Evolutionary conservation across 2,329 filamentous ascomycete species (phyloP), one percentile per base, ranked within the genome.

Genomic region (Arthroderma sp.): DNA sequence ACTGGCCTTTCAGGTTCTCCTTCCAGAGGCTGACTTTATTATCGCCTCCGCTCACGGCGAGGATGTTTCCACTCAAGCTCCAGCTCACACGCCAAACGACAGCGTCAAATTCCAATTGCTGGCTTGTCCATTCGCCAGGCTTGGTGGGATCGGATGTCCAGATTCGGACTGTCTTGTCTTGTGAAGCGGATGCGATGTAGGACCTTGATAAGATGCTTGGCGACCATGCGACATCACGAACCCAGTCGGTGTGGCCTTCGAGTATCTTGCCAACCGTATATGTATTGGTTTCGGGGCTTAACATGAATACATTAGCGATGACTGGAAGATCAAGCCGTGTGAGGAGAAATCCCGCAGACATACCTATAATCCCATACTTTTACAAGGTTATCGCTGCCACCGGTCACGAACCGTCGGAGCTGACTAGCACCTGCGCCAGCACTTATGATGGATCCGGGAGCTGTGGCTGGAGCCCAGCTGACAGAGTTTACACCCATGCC

Each of bases 1-100:
- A 98, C 61, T 94, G 86, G 45, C 91, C 91, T 62, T 83, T 84
- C 56, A 98, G 71, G 63, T 94, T 94, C 75, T 98, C 91, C 75
- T 96, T 98, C 89, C 89, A 98, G 64, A 98, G 67, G 44, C 83
- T 93, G 45, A 98, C 88, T 69, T 93, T 88, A 73, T 98, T 98
- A 68, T 98, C 89, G 28, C 83, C 86, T 34, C 86, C 86, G 60
- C 84, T 91, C 50, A 95, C 86, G 6, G 91, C 91, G 56, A 98
- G 73, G 15, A 96, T 88, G 62, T 98, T 98, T 43, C 91, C 91
- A 64, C 86, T 94, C 60, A 96, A 72, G 56, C 87, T 94, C 91
- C 91, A 98, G 73, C 86, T 95, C 38, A 95, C 91, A 45, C 91
- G 80, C 91, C 91, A 98, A 48, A 94, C 77, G 39, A 88, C 82